Evolutionary conservation across 1,284 basidiomycete genomes (phyloP).

Genomic region (Acaromyces ingoldii): DNA sequence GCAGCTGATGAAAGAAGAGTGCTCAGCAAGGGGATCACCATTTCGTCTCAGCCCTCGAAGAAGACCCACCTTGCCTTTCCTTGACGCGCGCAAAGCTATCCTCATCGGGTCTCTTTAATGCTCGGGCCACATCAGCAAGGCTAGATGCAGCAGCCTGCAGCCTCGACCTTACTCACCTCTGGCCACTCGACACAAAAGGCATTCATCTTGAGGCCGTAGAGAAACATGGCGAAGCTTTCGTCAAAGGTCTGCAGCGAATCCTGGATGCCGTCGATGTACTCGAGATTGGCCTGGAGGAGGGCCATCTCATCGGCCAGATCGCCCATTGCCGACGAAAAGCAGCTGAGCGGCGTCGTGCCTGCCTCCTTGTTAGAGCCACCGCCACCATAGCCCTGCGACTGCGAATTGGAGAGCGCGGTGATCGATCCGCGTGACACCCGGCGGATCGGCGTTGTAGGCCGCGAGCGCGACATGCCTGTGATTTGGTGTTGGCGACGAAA

Average conservation of each 20-base stretch:
- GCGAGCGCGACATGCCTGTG: constrained; percentile 8
- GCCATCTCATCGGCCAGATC: constrained; percentile 85
- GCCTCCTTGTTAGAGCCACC: background rate
- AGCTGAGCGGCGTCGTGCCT: constrained; percentile 73
- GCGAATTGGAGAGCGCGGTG: constrained; percentile 61
- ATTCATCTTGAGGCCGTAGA: constrained; percentile 91
- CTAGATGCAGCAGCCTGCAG: no score
- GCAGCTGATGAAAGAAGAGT: background rate
- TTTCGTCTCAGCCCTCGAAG: background rate
- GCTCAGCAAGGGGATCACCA: background rate
- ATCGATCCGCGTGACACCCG: constrained; percentile 87
- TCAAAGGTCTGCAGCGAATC: constrained; percentile 78
- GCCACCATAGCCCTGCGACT: constrained; percentile 55
- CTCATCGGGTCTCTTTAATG: constrained; percentile 18
- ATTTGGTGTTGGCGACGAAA: no score
- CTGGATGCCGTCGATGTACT: constrained; percentile 67
- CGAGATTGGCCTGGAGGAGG: constrained; percentile 68
- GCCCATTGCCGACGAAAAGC: constrained; percentile 68
- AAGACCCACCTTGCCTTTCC: constrained; percentile 18
- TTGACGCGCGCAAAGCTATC: constrained; percentile 39
- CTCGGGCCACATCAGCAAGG: background rate
- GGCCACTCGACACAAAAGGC: constrained; percentile 86
- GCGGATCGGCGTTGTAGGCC: constrained; percentile 66
- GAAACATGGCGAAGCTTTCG: constrained; percentile 83
- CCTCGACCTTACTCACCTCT: constrained; percentile 59